phyloP scores from a whole-genome alignment of 1,284 basidiomycete genomes.

The Irpex sp. region DNA sequence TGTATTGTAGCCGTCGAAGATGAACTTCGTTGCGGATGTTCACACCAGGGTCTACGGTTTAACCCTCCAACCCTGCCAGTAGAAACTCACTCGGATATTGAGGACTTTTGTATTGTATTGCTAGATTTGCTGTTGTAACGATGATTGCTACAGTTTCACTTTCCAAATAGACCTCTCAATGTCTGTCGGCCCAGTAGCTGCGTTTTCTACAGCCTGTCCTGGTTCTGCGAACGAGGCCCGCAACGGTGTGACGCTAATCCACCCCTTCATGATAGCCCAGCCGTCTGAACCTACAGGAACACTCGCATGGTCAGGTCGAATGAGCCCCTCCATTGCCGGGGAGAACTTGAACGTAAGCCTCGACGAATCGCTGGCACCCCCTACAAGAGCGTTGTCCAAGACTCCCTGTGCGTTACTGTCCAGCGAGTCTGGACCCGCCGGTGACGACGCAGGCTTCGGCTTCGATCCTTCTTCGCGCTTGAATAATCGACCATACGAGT shows the following conservation, averaged over 20 bases:
- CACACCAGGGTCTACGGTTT: not conserved
- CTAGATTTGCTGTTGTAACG: not conserved
- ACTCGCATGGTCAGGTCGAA: slow-evolving; percentile 54
- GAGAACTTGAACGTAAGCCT: slow-evolving; percentile 75
- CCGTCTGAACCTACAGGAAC: slow-evolving; percentile 78
- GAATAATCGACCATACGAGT: slow-evolving; percentile 74
- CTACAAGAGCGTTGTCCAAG: slow-evolving; percentile 9
- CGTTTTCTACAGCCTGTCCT: slow-evolving; percentile 15
- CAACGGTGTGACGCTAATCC: slow-evolving; percentile 72
- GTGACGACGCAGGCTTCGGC: slow-evolving; percentile 20
- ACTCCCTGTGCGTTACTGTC: slow-evolving; percentile 16
- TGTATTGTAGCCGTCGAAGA: too few relatives aligned
- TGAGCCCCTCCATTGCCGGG: slow-evolving; percentile 70
- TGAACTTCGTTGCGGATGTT: not conserved
- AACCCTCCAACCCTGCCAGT: not conserved
- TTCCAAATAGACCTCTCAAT: slow-evolving; percentile 46
- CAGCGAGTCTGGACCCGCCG: slow-evolving; percentile 44
- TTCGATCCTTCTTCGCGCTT: slow-evolving; percentile 36
- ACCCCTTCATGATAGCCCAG: slow-evolving; percentile 71
- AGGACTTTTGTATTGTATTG: not conserved
- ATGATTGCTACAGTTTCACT: slow-evolving; percentile 41
- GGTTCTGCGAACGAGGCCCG: slow-evolving; percentile 72
- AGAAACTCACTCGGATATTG: not conserved
- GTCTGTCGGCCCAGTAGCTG: slow-evolving; percentile 20
- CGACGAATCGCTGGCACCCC: slow-evolving; percentile 8